Conservation (phyloP, 257 asterid genomes). For the Solanum lycopersicoides region DNA sequence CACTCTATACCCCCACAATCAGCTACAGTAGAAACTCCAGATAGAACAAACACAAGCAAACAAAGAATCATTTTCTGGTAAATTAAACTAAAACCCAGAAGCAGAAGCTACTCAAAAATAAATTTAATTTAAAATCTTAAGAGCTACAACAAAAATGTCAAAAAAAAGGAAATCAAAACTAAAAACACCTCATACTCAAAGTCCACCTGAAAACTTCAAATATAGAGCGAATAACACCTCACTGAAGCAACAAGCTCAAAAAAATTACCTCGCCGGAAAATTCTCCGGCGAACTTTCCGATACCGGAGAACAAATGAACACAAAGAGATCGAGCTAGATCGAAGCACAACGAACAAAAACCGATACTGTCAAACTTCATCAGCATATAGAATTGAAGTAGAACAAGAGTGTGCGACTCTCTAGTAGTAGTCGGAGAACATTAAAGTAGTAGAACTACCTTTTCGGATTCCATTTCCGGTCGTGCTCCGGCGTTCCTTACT, state of each 20-base stretch:
- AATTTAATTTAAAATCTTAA: background rate
- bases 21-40: background rate
- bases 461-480: slow-evolving; percentile 49
- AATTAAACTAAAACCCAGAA: background rate
- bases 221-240: background rate
- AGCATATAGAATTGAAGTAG: background rate
- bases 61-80: background rate
- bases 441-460: slow-evolving; percentile 24
- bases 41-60: background rate
- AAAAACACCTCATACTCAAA: background rate
- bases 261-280: slow-evolving; percentile 16
- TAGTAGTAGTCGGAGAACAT: background rate
- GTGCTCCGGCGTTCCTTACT: slow-evolving; percentile 25
- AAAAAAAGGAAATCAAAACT: background rate
- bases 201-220: background rate
- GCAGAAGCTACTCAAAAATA: background rate
- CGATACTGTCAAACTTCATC: background rate
- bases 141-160: background rate
- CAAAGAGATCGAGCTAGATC: slow-evolving; percentile 41
- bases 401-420: background rate
- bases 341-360: background rate
- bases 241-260: background rate
- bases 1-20: background rate
- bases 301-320: slow-evolving; percentile 1
- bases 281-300: slow-evolving; percentile 8